phyloP scores from a whole-genome alignment of 192 early-diverging fungal species.

The Coemansia pectinata region DNA sequence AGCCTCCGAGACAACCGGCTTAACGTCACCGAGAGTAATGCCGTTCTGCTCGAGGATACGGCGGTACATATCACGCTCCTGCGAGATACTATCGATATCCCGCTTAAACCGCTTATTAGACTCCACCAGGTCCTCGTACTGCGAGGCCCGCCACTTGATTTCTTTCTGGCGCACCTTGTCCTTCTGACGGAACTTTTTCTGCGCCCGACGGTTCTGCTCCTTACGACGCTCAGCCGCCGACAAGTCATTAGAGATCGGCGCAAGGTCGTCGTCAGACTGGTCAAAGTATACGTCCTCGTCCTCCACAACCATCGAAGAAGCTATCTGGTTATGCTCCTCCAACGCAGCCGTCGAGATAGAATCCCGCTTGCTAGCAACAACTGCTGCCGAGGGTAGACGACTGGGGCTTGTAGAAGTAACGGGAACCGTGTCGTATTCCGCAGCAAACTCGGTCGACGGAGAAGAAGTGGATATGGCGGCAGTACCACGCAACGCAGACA shows the following conservation, averaged over 20 bases:
- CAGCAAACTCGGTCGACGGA: background rate
- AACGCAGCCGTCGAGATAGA: background rate
- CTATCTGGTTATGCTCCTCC: slow-evolving; percentile 12
- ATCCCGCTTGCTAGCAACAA: background rate
- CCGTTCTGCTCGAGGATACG: slow-evolving; percentile 41
- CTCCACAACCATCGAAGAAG: background rate
- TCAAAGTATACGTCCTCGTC: slow-evolving; percentile 6
- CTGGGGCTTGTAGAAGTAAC: background rate
- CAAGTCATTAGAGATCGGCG: slow-evolving; percentile 23
- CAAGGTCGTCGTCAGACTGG: slow-evolving; percentile 14
- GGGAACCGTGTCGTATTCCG: background rate
- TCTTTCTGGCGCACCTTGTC: slow-evolving; percentile 59
- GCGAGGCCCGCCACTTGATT: slow-evolving; percentile 54
- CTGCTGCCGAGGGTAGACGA: background rate
- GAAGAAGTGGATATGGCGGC: slow-evolving; percentile 24
- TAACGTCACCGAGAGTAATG: slow-evolving; percentile 19
- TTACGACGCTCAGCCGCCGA: slow-evolving; percentile 49
- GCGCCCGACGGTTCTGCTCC: slow-evolving; percentile 57
- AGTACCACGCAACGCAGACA: slow-evolving; percentile 37
- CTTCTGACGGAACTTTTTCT: slow-evolving; percentile 57
- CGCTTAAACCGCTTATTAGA: slow-evolving; percentile 53
- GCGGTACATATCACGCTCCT: slow-evolving; percentile 51
- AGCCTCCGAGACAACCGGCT: background rate
- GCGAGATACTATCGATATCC: slow-evolving; percentile 39
- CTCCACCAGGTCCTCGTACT: slow-evolving; percentile 52